Conservation (phyloP, 176 grass and related monocot genomes). For the Themeda triandra region DNA sequence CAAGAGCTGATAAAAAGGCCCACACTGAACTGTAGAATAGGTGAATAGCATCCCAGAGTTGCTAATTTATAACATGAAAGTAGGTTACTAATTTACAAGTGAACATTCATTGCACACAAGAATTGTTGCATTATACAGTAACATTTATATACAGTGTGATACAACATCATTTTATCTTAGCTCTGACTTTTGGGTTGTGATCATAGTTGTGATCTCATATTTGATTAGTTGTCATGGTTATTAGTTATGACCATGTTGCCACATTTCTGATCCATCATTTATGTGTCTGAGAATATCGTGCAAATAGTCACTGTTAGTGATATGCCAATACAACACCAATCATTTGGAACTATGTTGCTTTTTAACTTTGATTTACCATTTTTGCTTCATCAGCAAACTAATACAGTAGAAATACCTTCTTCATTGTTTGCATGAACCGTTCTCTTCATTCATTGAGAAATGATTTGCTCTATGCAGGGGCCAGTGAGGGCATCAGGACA, state of each 20-base stretch:
- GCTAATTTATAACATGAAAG: not conserved
- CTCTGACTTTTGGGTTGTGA: not conserved
- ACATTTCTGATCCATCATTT: not conserved
- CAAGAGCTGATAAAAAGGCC: not conserved
- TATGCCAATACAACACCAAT: not conserved
- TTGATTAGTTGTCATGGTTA: not conserved
- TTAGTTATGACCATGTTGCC: not conserved
- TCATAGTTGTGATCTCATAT: not conserved
- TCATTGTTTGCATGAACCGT: not conserved
- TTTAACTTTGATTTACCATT: not conserved
- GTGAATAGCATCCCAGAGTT: not conserved
- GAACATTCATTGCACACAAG: not conserved
- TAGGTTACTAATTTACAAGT: not conserved
- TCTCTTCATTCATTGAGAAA: not conserved
- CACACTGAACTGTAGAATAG: not conserved
- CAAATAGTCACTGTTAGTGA: not conserved
- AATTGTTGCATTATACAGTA: not conserved
- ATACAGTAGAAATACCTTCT: not conserved
- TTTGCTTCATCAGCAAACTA: not conserved
- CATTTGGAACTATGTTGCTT: not conserved
- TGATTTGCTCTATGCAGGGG: slow-evolving; percentile 40
- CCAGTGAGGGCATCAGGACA: slow-evolving; percentile 25
- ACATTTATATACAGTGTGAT: not conserved
- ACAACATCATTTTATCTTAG: not conserved
- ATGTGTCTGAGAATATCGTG: not conserved